Conservation (phyloP, 2,329 filamentous ascomycete species). For the Penicillium digitatum region DNA sequence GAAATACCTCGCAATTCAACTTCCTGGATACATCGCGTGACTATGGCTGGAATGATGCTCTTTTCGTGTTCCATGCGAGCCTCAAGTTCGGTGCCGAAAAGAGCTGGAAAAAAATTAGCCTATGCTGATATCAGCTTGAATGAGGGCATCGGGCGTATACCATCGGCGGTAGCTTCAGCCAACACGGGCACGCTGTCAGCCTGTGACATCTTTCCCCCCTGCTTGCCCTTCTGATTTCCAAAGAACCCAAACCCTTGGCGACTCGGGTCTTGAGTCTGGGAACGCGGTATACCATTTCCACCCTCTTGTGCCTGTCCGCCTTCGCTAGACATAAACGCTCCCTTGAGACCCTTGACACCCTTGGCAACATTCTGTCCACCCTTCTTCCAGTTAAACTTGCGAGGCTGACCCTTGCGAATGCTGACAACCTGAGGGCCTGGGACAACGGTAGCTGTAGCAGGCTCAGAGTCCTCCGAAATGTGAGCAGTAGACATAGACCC, state of each 20-base stretch:
- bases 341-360: slow-evolving; percentile 91
- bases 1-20: slow-evolving; percentile 76
- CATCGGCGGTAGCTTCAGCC: slow-evolving; percentile 35
- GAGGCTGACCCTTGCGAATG: slow-evolving; percentile 87
- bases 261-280: slow-evolving; percentile 42
- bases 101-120: slow-evolving; percentile 39
- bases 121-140: not conserved
- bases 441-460: slow-evolving; percentile 54
- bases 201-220: slow-evolving; percentile 39
- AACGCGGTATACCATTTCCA: slow-evolving; percentile 32
- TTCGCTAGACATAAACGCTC: slow-evolving; percentile 71
- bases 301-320: slow-evolving; percentile 43
- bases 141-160: slow-evolving; percentile 30
- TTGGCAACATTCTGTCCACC: slow-evolving; percentile 90
- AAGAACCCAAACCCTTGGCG: slow-evolving; percentile 71
- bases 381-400: slow-evolving; percentile 99
- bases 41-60: slow-evolving; percentile 81
- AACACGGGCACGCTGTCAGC: slow-evolving; percentile 45
- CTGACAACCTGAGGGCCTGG: slow-evolving; percentile 89
- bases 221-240: slow-evolving; percentile 47
- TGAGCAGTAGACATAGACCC: slow-evolving; percentile 54
- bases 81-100: slow-evolving; percentile 87
- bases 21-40: slow-evolving; percentile 92
- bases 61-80: slow-evolving; percentile 85
- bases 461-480: slow-evolving; percentile 63